Conservation (phyloP, 495 filamentous ascomycete species). For the Xylaria palmicola region DNA sequence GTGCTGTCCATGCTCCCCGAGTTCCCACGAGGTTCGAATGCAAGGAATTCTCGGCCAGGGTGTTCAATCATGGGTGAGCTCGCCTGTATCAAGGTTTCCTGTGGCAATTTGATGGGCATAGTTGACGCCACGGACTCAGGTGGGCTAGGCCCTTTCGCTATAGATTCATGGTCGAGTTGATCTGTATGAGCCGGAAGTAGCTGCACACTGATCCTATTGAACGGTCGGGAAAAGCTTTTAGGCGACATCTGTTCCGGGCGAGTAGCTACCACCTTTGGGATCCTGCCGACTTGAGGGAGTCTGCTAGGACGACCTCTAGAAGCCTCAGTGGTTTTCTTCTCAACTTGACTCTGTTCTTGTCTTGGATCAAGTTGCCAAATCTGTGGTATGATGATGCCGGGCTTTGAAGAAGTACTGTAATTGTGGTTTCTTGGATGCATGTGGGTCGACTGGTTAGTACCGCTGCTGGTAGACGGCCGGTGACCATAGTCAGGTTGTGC, state of each 20-base stretch:
- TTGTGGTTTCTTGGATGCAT: background rate
- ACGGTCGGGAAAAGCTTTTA: slow-evolving; percentile 85
- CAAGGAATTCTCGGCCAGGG: slow-evolving; percentile 57
- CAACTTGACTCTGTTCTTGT: background rate
- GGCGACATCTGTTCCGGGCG: slow-evolving; percentile 67
- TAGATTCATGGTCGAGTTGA: slow-evolving; percentile 39
- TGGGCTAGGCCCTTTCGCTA: slow-evolving; percentile 50
- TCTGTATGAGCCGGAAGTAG: slow-evolving; percentile 39
- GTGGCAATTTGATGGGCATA: slow-evolving; percentile 25
- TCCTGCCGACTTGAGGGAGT: slow-evolving; percentile 82
- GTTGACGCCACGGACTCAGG: slow-evolving; percentile 38
- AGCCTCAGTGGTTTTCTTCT: slow-evolving; percentile 3
- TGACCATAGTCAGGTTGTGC: background rate
- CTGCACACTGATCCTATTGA: slow-evolving; percentile 46
- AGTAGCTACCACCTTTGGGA: slow-evolving; percentile 81
- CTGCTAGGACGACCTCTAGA: slow-evolving; percentile 39
- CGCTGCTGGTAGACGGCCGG: slow-evolving; percentile 20
- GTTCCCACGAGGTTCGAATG: slow-evolving; percentile 68
- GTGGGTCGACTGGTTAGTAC: slow-evolving; percentile 16
- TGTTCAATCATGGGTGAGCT: slow-evolving; percentile 20
- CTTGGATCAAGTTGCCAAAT: slow-evolving; percentile 1
- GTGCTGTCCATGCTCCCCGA: slow-evolving; percentile 65
- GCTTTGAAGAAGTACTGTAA: background rate
- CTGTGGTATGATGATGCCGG: background rate
- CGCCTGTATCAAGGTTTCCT: slow-evolving; percentile 17